Conservation (phyloP, 768 basidiomycete genomes). For the Mycena chlorophos region DNA sequence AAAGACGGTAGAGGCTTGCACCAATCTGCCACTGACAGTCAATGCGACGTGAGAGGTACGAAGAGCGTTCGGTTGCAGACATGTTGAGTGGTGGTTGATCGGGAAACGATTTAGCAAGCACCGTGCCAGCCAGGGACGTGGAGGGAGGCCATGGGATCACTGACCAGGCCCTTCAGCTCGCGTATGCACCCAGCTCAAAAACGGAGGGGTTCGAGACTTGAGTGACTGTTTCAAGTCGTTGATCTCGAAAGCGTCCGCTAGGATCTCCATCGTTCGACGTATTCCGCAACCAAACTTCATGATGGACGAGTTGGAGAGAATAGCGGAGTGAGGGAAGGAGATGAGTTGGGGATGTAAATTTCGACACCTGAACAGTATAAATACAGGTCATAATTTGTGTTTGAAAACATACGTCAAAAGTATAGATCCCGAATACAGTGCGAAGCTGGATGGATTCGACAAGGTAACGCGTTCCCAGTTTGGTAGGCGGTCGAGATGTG, state of each 20-base stretch:
- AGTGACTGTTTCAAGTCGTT: neutral
- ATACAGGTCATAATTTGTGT: neutral
- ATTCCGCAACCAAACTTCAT: constrained; percentile 1
- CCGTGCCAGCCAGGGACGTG: constrained; percentile 2
- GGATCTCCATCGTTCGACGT: neutral
- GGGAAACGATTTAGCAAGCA: neutral
- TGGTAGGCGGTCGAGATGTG: too few relatives aligned
- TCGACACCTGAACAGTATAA: constrained; percentile 1
- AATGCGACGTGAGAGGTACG: neutral
- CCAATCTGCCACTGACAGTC: constrained; percentile 10
- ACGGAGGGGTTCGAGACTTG: neutral
- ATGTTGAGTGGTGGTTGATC: neutral
- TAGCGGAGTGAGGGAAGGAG: constrained; percentile 5
- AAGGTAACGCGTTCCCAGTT: too few relatives aligned
- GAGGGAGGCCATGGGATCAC: constrained; percentile 1
- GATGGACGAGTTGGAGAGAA: constrained; percentile 4
- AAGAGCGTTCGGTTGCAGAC: neutral
- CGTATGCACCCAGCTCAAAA: constrained; percentile 3
- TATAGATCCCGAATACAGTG: too few relatives aligned
- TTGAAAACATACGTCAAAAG: neutral
- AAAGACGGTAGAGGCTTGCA: neutral
- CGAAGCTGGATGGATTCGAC: too few relatives aligned
- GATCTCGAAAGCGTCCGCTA: neutral
- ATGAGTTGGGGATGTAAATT: neutral
- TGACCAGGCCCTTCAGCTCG: neutral